phyloP scores from a whole-genome alignment of 768 basidiomycete genomes.

The Cyathus striatus region DNA sequence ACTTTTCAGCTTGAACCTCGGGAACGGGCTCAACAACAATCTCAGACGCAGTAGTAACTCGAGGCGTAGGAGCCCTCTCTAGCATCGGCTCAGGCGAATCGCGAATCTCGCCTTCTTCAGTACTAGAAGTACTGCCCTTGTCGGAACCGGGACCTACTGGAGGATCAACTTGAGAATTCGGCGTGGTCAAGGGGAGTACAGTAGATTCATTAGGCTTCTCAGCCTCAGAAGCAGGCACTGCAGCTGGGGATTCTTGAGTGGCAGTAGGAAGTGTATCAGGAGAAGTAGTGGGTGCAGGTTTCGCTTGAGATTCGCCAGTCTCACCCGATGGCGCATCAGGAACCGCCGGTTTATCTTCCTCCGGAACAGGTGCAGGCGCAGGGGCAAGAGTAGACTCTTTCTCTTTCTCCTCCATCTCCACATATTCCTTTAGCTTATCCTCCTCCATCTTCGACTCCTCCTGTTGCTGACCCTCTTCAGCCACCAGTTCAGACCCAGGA shows the following conservation, averaged over 20 bases:
- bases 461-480: background rate
- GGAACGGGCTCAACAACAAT: no score
- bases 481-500: background rate
- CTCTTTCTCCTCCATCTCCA: constrained; percentile 8
- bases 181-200: background rate
- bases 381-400: background rate
- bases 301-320: background rate
- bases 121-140: background rate
- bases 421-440: constrained; percentile 4
- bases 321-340: no score
- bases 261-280: background rate
- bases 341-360: constrained; percentile 5
- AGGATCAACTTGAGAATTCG: background rate
- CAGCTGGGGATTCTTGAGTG: no score
- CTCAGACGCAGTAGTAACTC: no score
- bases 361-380: background rate
- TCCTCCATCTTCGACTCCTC: background rate
- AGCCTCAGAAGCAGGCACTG: no score
- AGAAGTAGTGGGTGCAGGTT: background rate
- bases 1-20: no score
- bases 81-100: no score
- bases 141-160: background rate
- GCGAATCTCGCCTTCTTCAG: no score
- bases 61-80: no score
- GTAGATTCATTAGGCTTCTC: background rate